These are phyloP conservation scores for Gossypium gossypioides DNA, from an alignment of 441 rosid species.

Conservation along the genomic window DNA sequence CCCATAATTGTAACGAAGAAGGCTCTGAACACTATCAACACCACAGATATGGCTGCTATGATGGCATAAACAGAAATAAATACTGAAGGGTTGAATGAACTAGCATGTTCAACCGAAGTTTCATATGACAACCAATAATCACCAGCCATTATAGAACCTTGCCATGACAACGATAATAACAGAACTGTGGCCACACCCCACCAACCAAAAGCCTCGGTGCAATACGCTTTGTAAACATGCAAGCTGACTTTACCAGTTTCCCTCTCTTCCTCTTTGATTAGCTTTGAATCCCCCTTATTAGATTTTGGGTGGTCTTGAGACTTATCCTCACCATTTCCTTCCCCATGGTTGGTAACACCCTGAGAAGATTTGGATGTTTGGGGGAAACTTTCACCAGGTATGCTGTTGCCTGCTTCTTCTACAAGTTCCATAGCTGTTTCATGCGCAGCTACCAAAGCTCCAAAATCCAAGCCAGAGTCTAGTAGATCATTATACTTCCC, in stretches of 20 bases:
- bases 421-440: slow-evolving; percentile 83
- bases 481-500: slow-evolving; percentile 62
- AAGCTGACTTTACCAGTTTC: slow-evolving; percentile 69
- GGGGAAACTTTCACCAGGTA: slow-evolving; percentile 28
- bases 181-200: slow-evolving; percentile 58
- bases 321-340: slow-evolving; percentile 43
- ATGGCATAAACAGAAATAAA: slow-evolving; percentile 58
- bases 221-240: slow-evolving; percentile 62
- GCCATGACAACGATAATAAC: slow-evolving; percentile 63
- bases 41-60: slow-evolving; percentile 49
- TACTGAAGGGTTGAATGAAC: slow-evolving; percentile 40
- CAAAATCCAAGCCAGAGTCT: slow-evolving; percentile 55
- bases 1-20: slow-evolving; percentile 53
- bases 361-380: slow-evolving; percentile 24
- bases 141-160: slow-evolving; percentile 69
- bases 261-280: slow-evolving; percentile 79
- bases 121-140: slow-evolving; percentile 94
- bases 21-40: slow-evolving; percentile 44
- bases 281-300: slow-evolving; percentile 53
- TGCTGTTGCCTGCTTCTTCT: slow-evolving; percentile 42
- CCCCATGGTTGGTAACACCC: slow-evolving; percentile 22
- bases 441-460: slow-evolving; percentile 72
- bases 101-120: slow-evolving; percentile 48
- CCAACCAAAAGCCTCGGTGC: slow-evolving; percentile 95
- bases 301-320: slow-evolving; percentile 35